Evolutionary conservation across 331 rosid genomes (phyloP), one percentile per base, ranked within the genome.

Genomic region (Rosa hybrid): DNA sequence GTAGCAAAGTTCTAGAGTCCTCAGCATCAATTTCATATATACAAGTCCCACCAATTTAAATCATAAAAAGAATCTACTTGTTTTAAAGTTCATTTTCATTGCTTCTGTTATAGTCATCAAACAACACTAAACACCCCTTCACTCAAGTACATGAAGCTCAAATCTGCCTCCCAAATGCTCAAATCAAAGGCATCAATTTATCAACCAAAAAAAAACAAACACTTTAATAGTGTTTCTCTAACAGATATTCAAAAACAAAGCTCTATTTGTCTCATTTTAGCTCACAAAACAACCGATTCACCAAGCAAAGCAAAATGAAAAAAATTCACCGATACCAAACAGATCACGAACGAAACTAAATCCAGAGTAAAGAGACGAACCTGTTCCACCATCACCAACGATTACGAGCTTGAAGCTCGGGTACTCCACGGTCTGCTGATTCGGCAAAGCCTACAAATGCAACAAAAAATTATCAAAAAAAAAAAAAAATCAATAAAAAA

Each of bases 341-440:
- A 82, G 51, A 86, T 74, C 78, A 73, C 1, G 38, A 57, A 8
- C 6, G 3, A 45, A 57, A 69, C 4, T 2, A 3, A 70, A 25
- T n/a, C 38, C 4, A 49, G 18, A 48, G 5, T 34, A 64, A 46
- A 38, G 7, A 30, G 13, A 21, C 12, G n/a, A n/a, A 89, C 98
- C 98, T 4, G 98, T 93, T 80, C 98, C 97, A 49, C 98, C 98
- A 76, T 93, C 98, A 12, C 98, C 98, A 8, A 93, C 97, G 44
- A 93, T 86, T 5, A 93, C 98, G 60, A 93, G 98, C 92, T 93
- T 93, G 86, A 93, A 93, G 75, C 92, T 93, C 0, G 98, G 98
- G 71, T 93, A 93, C 51, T 93, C 93, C 11, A 93, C 98, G 9
- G 93, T 91, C 89, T 87, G 94, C 89, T 93, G 98, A 76, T 88